Conservation (phyloP, 352 stramenopile genomes). For the Phytophthora foliorum region DNA sequence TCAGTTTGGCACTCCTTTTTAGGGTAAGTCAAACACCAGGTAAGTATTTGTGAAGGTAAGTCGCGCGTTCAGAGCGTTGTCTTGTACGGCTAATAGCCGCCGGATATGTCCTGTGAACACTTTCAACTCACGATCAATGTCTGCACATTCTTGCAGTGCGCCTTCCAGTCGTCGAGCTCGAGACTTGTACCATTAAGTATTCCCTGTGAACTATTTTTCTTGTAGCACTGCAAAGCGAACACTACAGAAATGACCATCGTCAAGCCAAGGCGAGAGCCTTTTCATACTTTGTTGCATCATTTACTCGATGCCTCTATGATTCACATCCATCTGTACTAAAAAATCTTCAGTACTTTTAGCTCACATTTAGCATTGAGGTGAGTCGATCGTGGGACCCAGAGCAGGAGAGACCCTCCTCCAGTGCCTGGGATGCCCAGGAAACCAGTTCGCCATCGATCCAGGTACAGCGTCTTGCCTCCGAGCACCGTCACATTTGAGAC, state of each 20-base stretch:
- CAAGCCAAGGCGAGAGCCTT: no score
- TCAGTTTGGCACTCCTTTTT: no score
- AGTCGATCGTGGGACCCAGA: constrained; percentile 51
- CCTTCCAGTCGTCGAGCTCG: constrained; percentile 30
- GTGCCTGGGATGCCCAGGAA: constrained; percentile 48
- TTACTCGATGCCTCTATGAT: background rate
- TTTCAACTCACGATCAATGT: constrained; percentile 57
- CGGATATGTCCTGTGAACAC: constrained; percentile 11
- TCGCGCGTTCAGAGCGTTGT: background rate
- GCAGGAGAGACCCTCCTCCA: constrained; percentile 50
- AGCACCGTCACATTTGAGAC: constrained; percentile 33
- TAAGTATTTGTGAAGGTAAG: no score
- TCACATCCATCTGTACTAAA: background rate
- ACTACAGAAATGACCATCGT: constrained; percentile 1
- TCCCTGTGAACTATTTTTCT: constrained; percentile 1
- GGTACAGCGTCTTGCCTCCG: constrained; percentile 53
- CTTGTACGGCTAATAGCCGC: background rate
- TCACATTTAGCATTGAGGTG: constrained; percentile 51
- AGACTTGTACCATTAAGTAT: constrained; percentile 22
- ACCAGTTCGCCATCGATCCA: constrained; percentile 58
- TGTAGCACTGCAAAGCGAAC: background rate
- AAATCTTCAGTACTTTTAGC: constrained; percentile 17
- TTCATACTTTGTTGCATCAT: no score
- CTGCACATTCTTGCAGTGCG: constrained; percentile 30
- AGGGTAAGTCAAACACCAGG: no score